Base-by-base conservation (phyloP, 352 stramenopile species). In the Thalassiosira ordinaria region DNA sequence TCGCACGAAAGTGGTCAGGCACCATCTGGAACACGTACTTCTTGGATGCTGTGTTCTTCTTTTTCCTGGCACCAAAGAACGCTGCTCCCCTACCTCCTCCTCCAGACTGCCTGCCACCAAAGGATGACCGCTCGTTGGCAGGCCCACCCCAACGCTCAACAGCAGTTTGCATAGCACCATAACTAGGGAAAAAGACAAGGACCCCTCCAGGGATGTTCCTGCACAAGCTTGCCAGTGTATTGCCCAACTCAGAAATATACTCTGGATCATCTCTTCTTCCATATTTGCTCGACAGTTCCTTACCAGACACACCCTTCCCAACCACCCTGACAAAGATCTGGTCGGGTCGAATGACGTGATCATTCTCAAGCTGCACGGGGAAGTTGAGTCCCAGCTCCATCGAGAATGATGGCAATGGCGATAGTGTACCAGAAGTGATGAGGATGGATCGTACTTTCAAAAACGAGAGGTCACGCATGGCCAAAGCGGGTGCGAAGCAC, bases 141-240 rank as follows among this genome's bases (percentile, higher is more conserved):
- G 86, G 87, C 22, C 90, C 88, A 60, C 88, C 90, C 90, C 90
- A 94, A 39, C 69, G 63, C 31, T 91, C 77, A 39, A 94, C 64
- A 66, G 81, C 91, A 13, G 72, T 85, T 76, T 98, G 89, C 84
- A 99, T 93, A 59, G 98, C 96, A n/a, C 89, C 91, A 71, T 99
- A 99, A 46, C 96, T 99, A n/a, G 98, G 97, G 73, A 99, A 99
- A 84, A 99, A 99, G 0, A 99, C 93, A 16, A 99, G 93, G 57
- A 99, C 88, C 1, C 98, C 98, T 53, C 97, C 97, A 1, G 97
- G 97, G 16, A 99, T 96, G n/a, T 98, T 88, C 6, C 93, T 91
- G 41, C 92, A 93, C 14, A 99, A 94, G 74, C 95, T 98, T 4
- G 97, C 93, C 33, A 99, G 93, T 0, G 97, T 98, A 60, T 98